Conservation (phyloP, 176 grass and related monocot species). For the Ensete ventricosum region DNA sequence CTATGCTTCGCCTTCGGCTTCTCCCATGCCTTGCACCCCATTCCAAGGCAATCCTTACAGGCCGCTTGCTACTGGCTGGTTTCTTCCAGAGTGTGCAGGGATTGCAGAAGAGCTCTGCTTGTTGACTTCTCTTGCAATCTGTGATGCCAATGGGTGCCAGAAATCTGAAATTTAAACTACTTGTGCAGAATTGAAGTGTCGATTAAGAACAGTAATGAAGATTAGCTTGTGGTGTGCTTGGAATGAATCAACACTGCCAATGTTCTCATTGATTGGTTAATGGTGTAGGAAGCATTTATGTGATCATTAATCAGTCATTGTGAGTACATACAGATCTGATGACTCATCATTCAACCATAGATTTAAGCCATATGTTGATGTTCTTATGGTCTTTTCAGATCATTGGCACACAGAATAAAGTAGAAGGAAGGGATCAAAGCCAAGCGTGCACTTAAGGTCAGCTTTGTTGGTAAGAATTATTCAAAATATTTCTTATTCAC, state of each 20-base stretch:
- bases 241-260: too few relatives aligned
- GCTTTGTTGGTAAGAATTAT: not conserved
- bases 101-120: not conserved
- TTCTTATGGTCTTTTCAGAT: not conserved
- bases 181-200: too few relatives aligned
- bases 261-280: too few relatives aligned
- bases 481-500: too few relatives aligned
- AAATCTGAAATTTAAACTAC: not conserved
- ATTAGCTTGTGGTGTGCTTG: too few relatives aligned
- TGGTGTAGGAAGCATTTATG: too few relatives aligned
- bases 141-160: not conserved
- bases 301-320: too few relatives aligned
- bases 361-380: not conserved
- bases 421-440: not conserved
- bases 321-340: not conserved
- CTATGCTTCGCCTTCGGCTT: slow-evolving; percentile 68
- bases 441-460: not conserved
- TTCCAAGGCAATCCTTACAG: not conserved
- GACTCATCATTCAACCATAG: not conserved
- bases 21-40: slow-evolving; percentile 77
- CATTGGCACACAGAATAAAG: not conserved
- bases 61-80: too few relatives aligned
- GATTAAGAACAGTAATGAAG: too few relatives aligned
- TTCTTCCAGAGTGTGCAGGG: not conserved
- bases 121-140: not conserved